Evolutionary conservation across 805 yeast species (phyloP).

Genomic region (Starmera pachycereana): DNA sequence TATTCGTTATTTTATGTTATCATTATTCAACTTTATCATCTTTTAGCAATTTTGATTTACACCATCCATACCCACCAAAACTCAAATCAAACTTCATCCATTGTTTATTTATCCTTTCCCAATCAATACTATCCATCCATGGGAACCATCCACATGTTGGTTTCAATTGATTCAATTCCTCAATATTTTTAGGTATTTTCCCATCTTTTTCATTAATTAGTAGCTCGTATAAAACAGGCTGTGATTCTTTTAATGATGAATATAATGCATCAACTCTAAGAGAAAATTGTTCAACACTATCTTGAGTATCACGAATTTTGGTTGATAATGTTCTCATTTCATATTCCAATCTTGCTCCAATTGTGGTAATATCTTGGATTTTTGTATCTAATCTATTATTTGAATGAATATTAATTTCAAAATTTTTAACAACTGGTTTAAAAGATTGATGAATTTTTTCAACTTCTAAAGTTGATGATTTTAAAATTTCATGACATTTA

Average conservation of each 20-base stretch:
- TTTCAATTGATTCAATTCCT: background rate
- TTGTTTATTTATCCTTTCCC: background rate
- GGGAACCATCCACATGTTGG: background rate
- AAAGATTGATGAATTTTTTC: slow-evolving; percentile 6
- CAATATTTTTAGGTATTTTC: slow-evolving; percentile 1
- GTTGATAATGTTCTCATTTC: slow-evolving; percentile 49
- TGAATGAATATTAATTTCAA: slow-evolving; percentile 13
- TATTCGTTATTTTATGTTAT: too few relatives aligned
- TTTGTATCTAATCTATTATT: slow-evolving; percentile 27
- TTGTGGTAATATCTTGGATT: slow-evolving; percentile 39
- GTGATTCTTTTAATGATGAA: background rate
- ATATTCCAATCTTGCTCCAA: slow-evolving; percentile 52
- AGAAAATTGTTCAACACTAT: slow-evolving; percentile 37
- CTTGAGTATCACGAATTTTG: slow-evolving; percentile 60
- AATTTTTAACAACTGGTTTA: slow-evolving; percentile 11
- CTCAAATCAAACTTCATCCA: slow-evolving; percentile 1
- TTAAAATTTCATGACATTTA: background rate
- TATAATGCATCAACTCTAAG: slow-evolving; percentile 26
- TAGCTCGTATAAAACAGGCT: background rate
- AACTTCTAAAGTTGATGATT: background rate
- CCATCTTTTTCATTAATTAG: background rate
- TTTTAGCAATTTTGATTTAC: too few relatives aligned
- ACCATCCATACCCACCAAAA: slow-evolving; percentile 2
- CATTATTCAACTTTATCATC: too few relatives aligned
- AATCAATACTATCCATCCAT: background rate